phyloP scores from a whole-genome alignment of 805 yeast species.

The Nematodospora valgi region DNA sequence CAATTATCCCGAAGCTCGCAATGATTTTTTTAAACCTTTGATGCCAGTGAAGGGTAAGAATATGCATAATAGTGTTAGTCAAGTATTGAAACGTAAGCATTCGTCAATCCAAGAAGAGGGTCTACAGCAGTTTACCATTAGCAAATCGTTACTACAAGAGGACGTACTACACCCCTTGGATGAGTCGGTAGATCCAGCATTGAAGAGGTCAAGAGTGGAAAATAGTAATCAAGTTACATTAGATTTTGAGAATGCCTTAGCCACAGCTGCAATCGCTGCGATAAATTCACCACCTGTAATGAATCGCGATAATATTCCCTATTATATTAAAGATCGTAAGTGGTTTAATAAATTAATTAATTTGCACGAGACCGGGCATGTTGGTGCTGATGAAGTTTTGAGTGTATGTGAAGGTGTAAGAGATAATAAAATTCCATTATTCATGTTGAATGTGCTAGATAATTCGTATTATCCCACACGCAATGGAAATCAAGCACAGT shows the following conservation, averaged over 20 bases:
- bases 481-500: background rate
- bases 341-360: slow-evolving; percentile 34
- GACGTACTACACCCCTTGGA: slow-evolving; percentile 15
- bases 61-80: background rate
- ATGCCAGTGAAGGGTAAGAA: slow-evolving; percentile 10
- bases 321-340: slow-evolving; percentile 31
- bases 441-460: slow-evolving; percentile 34
- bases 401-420: slow-evolving; percentile 34
- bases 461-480: slow-evolving; percentile 24
- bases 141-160: background rate
- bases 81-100: background rate
- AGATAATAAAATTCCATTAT: slow-evolving; percentile 34
- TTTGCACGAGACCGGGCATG: slow-evolving; percentile 22
- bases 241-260: slow-evolving; percentile 24
- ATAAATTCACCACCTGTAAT: slow-evolving; percentile 27
- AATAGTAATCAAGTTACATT: background rate
- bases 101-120: background rate
- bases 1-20: slow-evolving; percentile 26
- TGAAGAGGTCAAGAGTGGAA: slow-evolving; percentile 12
- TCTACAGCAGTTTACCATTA: too few species aligned
- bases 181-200: slow-evolving; percentile 27
- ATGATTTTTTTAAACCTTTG: slow-evolving; percentile 22
- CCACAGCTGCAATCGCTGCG: slow-evolving; percentile 31
- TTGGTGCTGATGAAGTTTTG: slow-evolving; percentile 29
- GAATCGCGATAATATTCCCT: slow-evolving; percentile 20